phyloP scores from a whole-genome alignment of 495 filamentous ascomycete genomes.

The Trypethelium eluteriae region DNA sequence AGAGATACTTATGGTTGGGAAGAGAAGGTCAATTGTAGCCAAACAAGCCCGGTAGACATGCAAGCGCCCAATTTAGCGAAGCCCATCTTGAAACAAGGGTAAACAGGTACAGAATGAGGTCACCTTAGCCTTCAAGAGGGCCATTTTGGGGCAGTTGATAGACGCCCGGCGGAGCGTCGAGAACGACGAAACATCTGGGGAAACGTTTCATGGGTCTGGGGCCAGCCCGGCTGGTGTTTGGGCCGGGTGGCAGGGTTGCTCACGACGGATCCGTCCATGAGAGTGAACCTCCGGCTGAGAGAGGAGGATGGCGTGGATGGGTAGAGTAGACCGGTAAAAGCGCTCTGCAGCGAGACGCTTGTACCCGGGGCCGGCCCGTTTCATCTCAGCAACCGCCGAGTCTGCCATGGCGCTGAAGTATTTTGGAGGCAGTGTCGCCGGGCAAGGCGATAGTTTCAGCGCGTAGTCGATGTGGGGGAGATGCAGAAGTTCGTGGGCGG shows the following conservation, averaged over 20 bases:
- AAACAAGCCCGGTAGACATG: background rate
- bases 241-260: conserved; percentile 1
- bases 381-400: conserved; percentile 3
- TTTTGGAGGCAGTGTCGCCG: conserved; percentile 6
- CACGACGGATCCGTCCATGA: background rate
- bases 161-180: background rate
- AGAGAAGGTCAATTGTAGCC: background rate
- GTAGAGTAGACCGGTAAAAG: background rate
- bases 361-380: background rate
- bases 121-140: background rate
- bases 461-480: background rate
- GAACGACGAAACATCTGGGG: conserved; percentile 10
- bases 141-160: background rate
- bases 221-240: background rate
- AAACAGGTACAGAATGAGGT: conserved; percentile 8
- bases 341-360: conserved; percentile 11
- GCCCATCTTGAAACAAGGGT: background rate
- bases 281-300: background rate
- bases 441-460: conserved; percentile 9
- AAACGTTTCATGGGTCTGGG: background rate
- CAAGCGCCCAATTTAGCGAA: conserved; percentile 10
- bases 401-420: conserved; percentile 3
- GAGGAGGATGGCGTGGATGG: background rate
- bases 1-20: conserved; percentile 12
- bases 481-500: background rate